Conservation (phyloP, 2,329 filamentous ascomycete species). For the Penicillium sp. region DNA sequence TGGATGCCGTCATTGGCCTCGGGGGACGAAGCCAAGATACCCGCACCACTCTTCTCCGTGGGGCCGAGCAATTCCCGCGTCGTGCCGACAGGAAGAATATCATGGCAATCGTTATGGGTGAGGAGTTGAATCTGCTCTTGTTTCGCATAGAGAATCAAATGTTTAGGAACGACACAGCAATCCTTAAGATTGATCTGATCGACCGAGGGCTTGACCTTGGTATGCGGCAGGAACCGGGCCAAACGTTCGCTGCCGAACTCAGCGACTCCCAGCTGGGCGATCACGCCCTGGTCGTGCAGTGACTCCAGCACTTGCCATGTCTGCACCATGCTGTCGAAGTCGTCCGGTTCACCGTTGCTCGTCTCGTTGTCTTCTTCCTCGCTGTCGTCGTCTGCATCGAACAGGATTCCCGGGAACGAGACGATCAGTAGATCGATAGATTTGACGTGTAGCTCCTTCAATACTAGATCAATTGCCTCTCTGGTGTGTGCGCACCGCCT, state of each 20-base stretch:
- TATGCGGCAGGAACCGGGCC: conserved; percentile 68
- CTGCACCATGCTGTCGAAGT: conserved; percentile 64
- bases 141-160: conserved; percentile 80
- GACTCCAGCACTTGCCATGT: conserved; percentile 67
- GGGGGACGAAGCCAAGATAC: conserved; percentile 65
- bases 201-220: conserved; percentile 71
- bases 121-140: conserved; percentile 78
- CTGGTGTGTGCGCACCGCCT: conserved; percentile 67
- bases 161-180: conserved; percentile 92
- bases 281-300: conserved; percentile 67
- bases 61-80: conserved; percentile 77
- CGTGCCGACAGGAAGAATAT: conserved; percentile 83
- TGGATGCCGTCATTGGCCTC: conserved; percentile 56
- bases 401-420: conserved; percentile 88
- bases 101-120: conserved; percentile 90
- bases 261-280: conserved; percentile 75
- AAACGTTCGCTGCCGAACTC: conserved; percentile 89
- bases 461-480: conserved; percentile 76
- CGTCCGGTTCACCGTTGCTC: conserved; percentile 47
- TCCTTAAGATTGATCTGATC: conserved; percentile 96
- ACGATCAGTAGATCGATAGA: conserved; percentile 85
- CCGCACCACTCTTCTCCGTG: conserved; percentile 69
- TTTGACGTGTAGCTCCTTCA: conserved; percentile 71
- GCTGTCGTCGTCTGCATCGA: conserved; percentile 88
- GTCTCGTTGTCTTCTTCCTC: conserved; percentile 62